A percentile compares a stretch with the other conserved stretches of the same genome.
Evolutionary conservation across 1,284 basidiomycete genomes (phyloP).

Genomic region (Ustilago esculenta): DNA sequence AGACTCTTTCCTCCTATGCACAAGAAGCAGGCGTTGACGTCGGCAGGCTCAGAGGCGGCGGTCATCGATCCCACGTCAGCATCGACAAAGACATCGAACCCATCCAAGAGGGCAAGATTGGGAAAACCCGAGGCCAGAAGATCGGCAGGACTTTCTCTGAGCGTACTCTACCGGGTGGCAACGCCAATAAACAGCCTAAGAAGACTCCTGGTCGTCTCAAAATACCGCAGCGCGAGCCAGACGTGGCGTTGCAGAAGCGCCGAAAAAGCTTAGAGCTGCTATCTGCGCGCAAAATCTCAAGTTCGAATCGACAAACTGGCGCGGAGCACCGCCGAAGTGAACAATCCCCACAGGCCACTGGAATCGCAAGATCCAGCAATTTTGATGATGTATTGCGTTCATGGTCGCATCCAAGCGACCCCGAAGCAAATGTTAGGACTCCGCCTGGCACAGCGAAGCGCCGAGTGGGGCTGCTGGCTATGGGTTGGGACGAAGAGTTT

Average conservation of each 20-base stretch:
- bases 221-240: slow-evolving; percentile 4
- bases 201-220: slow-evolving; percentile 24
- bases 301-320: neutral
- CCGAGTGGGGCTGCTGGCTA: slow-evolving; percentile 1
- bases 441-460: neutral
- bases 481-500: slow-evolving; percentile 7
- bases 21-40: no score
- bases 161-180: neutral
- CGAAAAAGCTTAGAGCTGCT: slow-evolving; percentile 10
- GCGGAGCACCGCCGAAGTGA: neutral
- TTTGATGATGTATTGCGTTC: slow-evolving; percentile 1
- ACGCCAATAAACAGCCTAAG: neutral
- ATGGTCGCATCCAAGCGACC: neutral
- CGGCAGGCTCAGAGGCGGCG: no score
- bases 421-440: neutral
- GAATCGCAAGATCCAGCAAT: neutral
- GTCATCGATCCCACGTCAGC: no score
- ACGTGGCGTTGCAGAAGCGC: neutral
- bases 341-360: neutral
- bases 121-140: neutral
- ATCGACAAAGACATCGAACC: neutral
- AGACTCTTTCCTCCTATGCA: no score
- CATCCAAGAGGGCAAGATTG: no score
- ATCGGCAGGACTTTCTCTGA: slow-evolving; percentile 19
- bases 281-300: neutral